Conservation (phyloP, 108 stramenopile species). For the Fragilariopsis cylindrus region DNA sequence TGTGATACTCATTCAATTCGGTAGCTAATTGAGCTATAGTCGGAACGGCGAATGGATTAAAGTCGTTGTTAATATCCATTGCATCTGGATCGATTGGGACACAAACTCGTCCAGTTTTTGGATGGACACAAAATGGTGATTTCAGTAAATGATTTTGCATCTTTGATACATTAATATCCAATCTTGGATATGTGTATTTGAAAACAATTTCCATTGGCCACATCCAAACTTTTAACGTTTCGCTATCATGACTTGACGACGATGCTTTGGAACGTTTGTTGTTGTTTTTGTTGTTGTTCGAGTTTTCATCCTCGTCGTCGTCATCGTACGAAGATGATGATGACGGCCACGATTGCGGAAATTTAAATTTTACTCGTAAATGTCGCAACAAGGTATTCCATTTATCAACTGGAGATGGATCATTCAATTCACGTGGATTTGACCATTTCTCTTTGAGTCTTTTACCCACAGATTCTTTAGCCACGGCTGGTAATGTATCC, state of each 20-base stretch:
- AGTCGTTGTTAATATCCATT: slow-evolving; percentile 43
- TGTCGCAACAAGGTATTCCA: slow-evolving; percentile 80
- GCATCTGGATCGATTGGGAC: slow-evolving; percentile 86
- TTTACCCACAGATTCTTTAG: slow-evolving; percentile 44
- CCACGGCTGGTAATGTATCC: slow-evolving; percentile 78
- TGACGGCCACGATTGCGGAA: slow-evolving; percentile 5
- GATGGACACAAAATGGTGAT: slow-evolving; percentile 98
- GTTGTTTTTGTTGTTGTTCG: neutral
- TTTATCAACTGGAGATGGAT: slow-evolving; percentile 68
- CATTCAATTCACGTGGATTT: slow-evolving; percentile 12
- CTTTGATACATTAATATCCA: slow-evolving; percentile 99
- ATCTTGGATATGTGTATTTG: slow-evolving; percentile 91
- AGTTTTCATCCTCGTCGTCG: neutral
- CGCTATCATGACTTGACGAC: slow-evolving; percentile 8
- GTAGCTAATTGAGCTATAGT: slow-evolving; percentile 71
- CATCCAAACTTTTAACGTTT: slow-evolving; percentile 40
- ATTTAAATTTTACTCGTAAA: slow-evolving; percentile 47
- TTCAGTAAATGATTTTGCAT: slow-evolving; percentile 99
- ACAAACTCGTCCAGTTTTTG: slow-evolving; percentile 98
- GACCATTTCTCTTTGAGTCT: slow-evolving; percentile 68
- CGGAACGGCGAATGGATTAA: slow-evolving; percentile 90
- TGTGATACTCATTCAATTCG: slow-evolving; percentile 67
- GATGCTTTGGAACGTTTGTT: neutral
- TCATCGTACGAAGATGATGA: neutral
- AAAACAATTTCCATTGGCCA: slow-evolving; percentile 95